These are phyloP conservation scores for Xylaria cubensis DNA, from an alignment of 495 filamentous ascomycete genomes.

Conservation along the genomic window DNA sequence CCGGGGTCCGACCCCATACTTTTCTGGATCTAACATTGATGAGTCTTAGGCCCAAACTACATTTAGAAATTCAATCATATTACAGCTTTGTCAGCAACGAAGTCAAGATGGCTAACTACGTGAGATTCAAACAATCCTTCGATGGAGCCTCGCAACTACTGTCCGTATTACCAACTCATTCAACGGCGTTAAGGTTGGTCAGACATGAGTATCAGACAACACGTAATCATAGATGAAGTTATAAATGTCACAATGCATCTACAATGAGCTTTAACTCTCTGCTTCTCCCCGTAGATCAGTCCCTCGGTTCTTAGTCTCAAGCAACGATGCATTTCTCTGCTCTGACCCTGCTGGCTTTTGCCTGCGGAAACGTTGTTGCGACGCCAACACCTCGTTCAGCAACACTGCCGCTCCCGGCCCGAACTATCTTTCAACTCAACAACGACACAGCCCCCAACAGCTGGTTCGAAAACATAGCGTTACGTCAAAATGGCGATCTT, in stretches of 20 bases:
- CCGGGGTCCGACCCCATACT: not conserved
- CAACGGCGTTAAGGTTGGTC: not conserved
- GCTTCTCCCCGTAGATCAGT: not conserved
- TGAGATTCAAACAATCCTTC: not conserved
- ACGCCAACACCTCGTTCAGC: constrained; percentile 8
- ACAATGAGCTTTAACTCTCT: not conserved
- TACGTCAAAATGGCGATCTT: constrained; percentile 46
- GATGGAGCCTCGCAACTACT: too few relatives aligned
- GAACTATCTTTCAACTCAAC: constrained; percentile 40
- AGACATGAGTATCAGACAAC: not conserved
- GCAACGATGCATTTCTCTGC: not conserved
- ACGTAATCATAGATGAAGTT: not conserved
- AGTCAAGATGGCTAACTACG: not conserved
- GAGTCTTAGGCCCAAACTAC: not conserved
- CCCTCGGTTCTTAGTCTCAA: not conserved
- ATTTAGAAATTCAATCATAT: not conserved
- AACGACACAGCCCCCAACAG: constrained; percentile 27
- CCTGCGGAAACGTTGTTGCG: constrained; percentile 6
- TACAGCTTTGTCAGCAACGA: not conserved
- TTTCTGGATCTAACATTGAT: not conserved
- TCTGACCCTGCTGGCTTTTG: constrained; percentile 2
- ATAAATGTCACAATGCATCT: constrained; percentile 6
- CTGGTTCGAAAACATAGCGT: constrained; percentile 51
- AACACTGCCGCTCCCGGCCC: constrained; percentile 21
- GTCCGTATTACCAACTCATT: not conserved